Evolutionary conservation across 2,329 filamentous ascomycete genomes (phyloP).

Genomic region (Fusarium torreyae): DNA sequence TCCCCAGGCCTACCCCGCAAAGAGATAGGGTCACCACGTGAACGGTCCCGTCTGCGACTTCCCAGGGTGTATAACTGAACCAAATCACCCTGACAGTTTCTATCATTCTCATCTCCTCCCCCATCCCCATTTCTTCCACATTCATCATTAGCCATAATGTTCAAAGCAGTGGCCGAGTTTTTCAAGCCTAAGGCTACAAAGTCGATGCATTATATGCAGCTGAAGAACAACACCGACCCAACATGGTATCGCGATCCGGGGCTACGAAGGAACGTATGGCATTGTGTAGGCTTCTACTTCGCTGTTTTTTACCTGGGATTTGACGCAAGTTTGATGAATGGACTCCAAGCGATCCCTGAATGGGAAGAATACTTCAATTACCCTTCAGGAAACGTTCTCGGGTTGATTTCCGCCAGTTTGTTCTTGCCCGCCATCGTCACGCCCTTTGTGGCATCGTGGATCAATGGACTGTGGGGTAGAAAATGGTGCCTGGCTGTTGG

Average conservation of each 20-base stretch:
- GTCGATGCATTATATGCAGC: conserved; percentile 23
- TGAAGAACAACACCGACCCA: conserved; percentile 36
- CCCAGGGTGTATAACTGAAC: conserved; percentile 11
- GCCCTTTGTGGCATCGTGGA: conserved; percentile 31
- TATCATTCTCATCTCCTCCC: background rate
- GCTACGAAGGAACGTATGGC: conserved; percentile 31
- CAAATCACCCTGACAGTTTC: background rate
- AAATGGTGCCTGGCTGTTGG: conserved; percentile 35
- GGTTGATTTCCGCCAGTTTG: conserved; percentile 32
- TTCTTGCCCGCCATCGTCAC: conserved; percentile 38
- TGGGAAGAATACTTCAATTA: conserved; percentile 39
- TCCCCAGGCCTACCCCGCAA: conserved; percentile 28
- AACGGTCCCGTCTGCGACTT: background rate
- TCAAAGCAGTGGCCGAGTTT: conserved; percentile 15
- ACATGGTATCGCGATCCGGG: conserved; percentile 37
- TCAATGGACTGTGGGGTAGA: conserved; percentile 30
- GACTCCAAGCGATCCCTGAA: conserved; percentile 27
- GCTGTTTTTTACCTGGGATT: conserved; percentile 37
- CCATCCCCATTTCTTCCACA: background rate
- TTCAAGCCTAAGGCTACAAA: conserved; percentile 34
- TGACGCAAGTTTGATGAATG: conserved; percentile 27
- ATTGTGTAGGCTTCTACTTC: conserved; percentile 37
- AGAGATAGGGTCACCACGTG: background rate
- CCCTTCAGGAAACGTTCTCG: conserved; percentile 27
- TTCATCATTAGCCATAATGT: conserved; percentile 5